Percentiles rank a stretch among this genome's conserved stretches.
Conservation (phyloP, 106 monocot species). For the Apostasia ramifera region DNA sequence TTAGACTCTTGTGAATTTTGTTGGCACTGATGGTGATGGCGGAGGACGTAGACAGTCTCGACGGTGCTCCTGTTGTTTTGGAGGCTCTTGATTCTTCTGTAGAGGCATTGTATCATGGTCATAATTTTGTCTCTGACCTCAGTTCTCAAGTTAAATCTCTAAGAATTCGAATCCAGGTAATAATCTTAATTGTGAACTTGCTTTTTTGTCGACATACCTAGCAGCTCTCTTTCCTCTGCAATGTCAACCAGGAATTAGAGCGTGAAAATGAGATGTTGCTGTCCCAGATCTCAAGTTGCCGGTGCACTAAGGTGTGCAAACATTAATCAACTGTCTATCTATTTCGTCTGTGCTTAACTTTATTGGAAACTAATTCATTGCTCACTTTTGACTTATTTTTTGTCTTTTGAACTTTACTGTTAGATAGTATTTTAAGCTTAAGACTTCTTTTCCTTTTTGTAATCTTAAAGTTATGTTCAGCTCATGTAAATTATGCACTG, state of each 20-base stretch:
- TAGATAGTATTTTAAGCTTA: too few species aligned
- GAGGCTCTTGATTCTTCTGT: not conserved
- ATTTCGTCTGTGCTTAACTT: too few species aligned
- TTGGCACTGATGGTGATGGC: not conserved
- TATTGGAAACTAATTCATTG: too few species aligned
- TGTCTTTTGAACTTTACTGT: too few species aligned
- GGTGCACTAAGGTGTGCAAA: conserved; percentile 34
- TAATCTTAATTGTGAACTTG: conserved; percentile 1
- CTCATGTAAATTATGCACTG: too few species aligned
- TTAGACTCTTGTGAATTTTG: too few species aligned
- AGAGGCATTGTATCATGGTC: conserved; percentile 3
- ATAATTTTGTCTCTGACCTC: conserved; percentile 6
- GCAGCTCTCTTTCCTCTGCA: not conserved
- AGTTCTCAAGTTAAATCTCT: conserved; percentile 26
- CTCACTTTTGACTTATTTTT: too few species aligned
- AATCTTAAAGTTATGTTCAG: too few species aligned
- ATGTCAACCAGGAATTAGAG: conserved; percentile 50
- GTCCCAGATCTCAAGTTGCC: conserved; percentile 29
- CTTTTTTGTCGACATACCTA: not conserved
- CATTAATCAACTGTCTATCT: not conserved
- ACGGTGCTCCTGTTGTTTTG: not conserved
- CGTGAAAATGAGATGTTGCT: conserved; percentile 40
- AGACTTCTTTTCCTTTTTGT: too few species aligned
- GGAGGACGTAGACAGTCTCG: not conserved
- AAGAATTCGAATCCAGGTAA: conserved; percentile 35